Evolutionary conservation across 208 protist genomes (phyloP).

Genomic region (Vickermania spadyakhi): DNA sequence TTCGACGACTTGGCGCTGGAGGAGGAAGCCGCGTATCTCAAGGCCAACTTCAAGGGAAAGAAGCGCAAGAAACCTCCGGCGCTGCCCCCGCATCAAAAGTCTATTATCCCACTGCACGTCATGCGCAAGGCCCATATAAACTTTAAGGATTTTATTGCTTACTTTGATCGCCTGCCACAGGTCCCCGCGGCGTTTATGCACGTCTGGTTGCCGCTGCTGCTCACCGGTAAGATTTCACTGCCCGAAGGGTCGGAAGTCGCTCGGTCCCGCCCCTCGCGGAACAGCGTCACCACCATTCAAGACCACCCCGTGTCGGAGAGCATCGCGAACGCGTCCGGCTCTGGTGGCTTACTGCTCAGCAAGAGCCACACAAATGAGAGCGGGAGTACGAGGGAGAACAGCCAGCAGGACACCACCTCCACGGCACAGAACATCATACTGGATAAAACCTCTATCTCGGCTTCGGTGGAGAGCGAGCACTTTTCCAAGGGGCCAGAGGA

Average conservation of each 20-base stretch:
- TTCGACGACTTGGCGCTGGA: constrained; percentile 39
- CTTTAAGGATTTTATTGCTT: constrained; percentile 35
- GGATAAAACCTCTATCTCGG: neutral
- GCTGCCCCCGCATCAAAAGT: constrained; percentile 42
- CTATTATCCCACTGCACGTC: constrained; percentile 50
- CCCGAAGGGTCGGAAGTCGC: neutral
- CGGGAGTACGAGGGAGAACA: neutral
- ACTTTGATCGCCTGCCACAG: constrained; percentile 62
- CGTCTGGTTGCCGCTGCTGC: constrained; percentile 58
- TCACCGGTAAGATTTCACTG: constrained; percentile 10
- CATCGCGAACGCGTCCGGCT: neutral
- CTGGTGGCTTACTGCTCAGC: neutral
- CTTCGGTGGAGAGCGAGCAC: neutral
- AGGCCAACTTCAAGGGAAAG: constrained; percentile 28
- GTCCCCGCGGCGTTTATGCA: constrained; percentile 55
- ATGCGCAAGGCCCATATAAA: constrained; percentile 66
- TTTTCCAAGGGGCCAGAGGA: neutral
- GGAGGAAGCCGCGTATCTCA: constrained; percentile 55
- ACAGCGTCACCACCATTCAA: neutral
- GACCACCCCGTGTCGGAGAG: neutral
- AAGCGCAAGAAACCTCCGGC: constrained; percentile 20
- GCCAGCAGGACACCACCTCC: neutral
- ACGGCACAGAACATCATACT: neutral
- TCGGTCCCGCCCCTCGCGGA: neutral
- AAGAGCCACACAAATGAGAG: neutral